phyloP scores from a whole-genome alignment of 495 filamentous ascomycete species.

The Immersiella caudata region DNA sequence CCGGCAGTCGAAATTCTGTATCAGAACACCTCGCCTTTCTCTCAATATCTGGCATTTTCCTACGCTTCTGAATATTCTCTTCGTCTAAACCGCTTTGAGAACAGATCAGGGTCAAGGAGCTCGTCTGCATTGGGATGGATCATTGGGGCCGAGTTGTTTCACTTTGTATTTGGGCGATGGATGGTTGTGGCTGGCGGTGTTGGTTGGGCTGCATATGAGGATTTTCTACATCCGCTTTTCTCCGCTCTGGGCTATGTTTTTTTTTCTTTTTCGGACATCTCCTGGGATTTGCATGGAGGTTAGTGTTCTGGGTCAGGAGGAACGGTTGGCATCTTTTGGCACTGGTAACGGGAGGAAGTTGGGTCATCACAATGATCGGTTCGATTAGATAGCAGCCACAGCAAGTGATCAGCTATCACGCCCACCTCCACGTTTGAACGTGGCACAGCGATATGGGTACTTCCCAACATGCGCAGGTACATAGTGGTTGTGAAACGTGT shows the following conservation, averaged over 20 bases:
- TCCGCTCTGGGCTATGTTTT: neutral
- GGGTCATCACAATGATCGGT: neutral
- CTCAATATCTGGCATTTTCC: neutral
- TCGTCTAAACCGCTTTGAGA: neutral
- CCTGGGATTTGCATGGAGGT: neutral
- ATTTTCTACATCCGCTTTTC: neutral
- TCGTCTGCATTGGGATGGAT: neutral
- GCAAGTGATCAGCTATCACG: neutral
- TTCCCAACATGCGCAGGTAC: neutral
- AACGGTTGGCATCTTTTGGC: neutral
- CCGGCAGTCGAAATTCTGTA: neutral
- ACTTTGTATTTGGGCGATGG: neutral
- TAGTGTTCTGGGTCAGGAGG: neutral
- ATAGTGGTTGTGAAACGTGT: neutral
- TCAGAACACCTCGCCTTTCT: neutral
- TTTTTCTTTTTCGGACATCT: neutral
- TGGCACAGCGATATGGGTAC: neutral
- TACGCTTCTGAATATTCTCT: neutral
- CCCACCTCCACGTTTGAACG: neutral
- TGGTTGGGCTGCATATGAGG: neutral
- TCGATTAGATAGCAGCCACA: neutral
- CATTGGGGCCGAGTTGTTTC: neutral
- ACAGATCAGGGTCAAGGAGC: neutral
- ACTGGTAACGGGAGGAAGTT: neutral
- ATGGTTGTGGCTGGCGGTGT: neutral